A percentile compares a stretch with the other conserved stretches of the same genome.
Evolutionary conservation across 345 rosid species (phyloP).

Genomic region (Psidium friedrichsthalianum): DNA sequence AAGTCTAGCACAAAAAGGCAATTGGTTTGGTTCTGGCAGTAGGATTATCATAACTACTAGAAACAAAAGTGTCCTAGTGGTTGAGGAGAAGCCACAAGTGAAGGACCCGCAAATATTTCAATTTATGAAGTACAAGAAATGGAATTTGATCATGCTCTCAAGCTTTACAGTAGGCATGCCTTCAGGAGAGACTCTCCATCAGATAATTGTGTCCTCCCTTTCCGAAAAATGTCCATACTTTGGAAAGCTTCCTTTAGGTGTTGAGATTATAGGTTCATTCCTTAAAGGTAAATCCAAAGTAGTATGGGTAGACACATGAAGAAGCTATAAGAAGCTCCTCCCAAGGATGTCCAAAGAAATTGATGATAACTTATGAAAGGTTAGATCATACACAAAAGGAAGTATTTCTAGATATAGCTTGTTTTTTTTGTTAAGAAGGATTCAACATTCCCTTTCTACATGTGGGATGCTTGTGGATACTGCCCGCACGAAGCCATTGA

Average conservation of each 20-base stretch:
- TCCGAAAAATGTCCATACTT: no score
- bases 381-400: not conserved
- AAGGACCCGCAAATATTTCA: no score
- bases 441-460: not conserved
- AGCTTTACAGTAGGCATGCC: not conserved
- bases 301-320: not conserved
- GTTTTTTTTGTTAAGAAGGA: not conserved
- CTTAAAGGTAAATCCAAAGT: no score
- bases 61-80: not conserved
- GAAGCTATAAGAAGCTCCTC: not conserved
- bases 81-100: no score
- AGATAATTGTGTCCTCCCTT: no score
- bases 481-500: not conserved
- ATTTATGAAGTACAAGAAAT: not conserved
- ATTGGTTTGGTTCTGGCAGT: not conserved
- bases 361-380: not conserved
- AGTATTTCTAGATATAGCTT: not conserved
- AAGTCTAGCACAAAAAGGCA: not conserved
- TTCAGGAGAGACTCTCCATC: not conserved
- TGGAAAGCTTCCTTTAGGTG: no score
- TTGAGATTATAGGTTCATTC: no score
- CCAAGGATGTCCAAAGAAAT: fast-evolving
- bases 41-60: not conserved
- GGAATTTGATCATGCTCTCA: not conserved
- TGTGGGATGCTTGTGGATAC: not conserved